Percentiles rank a stretch among this genome's conserved stretches.
These are phyloP conservation scores for Drechslera avenae DNA, from an alignment of 2,329 filamentous ascomycete genomes.

Conservation along the genomic window DNA sequence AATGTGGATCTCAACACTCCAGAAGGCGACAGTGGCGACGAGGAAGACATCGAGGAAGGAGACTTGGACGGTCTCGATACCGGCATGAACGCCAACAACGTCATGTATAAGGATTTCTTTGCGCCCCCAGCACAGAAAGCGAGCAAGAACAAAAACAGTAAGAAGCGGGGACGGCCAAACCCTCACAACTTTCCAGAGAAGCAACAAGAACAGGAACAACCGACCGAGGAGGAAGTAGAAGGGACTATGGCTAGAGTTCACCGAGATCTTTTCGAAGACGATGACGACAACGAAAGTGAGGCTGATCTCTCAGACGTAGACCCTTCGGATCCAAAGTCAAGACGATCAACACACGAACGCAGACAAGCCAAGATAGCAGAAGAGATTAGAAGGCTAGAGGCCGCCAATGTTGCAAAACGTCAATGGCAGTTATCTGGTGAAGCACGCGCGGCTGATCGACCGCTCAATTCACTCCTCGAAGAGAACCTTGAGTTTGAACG, in stretches of 20 bases:
- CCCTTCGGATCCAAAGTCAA: conserved; percentile 71
- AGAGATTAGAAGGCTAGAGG: conserved; percentile 90
- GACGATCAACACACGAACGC: conserved; percentile 83
- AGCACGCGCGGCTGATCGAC: conserved; percentile 79
- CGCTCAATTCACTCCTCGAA: conserved; percentile 89
- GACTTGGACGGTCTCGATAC: conserved; percentile 59
- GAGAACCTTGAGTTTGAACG: conserved; percentile 96
- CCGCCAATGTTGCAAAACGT: conserved; percentile 84
- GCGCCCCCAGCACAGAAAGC: conserved; percentile 78
- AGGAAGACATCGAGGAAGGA: conserved; percentile 62
- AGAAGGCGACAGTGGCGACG: conserved; percentile 72
- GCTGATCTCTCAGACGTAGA: conserved; percentile 67
- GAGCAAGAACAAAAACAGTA: conserved; percentile 63
- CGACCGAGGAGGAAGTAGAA: conserved; percentile 68
- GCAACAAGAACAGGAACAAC: conserved; percentile 22
- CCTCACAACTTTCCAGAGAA: conserved; percentile 55
- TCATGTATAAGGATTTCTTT: conserved; percentile 94
- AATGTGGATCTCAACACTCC: conserved; percentile 75
- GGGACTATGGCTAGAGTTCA: conserved; percentile 85
- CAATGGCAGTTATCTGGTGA: conserved; percentile 92
- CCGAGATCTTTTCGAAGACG: conserved; percentile 83
- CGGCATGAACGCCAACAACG: conserved; percentile 78
- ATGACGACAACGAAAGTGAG: conserved; percentile 63
- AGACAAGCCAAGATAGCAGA: conserved; percentile 83
- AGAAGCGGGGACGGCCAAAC: conserved; percentile 60